Conservation (phyloP, 257 asterid species). For the Verbena officinalis region DNA sequence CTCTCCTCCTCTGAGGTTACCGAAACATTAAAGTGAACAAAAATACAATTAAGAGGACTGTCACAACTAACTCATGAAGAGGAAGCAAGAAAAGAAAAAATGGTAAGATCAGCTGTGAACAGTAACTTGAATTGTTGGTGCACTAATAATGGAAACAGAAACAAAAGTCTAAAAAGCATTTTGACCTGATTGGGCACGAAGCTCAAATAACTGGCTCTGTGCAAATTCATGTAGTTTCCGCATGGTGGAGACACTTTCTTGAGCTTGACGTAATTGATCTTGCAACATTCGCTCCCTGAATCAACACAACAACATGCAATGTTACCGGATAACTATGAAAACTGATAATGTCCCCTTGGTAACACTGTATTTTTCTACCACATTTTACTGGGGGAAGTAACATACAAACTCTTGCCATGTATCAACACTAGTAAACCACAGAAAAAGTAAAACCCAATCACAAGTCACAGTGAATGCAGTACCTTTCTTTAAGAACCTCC, state of each 20-base stretch:
- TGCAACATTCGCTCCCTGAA: conserved; percentile 87
- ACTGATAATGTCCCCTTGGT: conserved; percentile 1
- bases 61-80: conserved; percentile 10
- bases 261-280: conserved; percentile 96
- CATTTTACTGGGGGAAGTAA: neutral
- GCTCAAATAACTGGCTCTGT: conserved; percentile 95
- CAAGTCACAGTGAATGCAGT: conserved; percentile 28
- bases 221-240: conserved; percentile 96
- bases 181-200: conserved; percentile 98
- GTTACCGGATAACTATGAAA: conserved; percentile 26
- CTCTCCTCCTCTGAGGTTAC: conserved; percentile 77
- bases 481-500: conserved; percentile 97
- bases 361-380: neutral
- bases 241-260: conserved; percentile 95
- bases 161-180: conserved; percentile 18
- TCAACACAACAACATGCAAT: conserved; percentile 30
- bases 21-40: conserved; percentile 29
- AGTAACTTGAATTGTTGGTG: conserved; percentile 12
- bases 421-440: conserved; percentile 15
- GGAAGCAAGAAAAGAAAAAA: neutral
- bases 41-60: conserved; percentile 11
- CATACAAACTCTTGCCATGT: neutral
- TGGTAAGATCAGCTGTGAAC: conserved; percentile 1
- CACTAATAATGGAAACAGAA: conserved; percentile 7
- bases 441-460: conserved; percentile 17